Evolutionary conservation across 371 early-diverging fungal genomes (phyloP), one percentile per base, ranked within the genome.

Genomic region (Dichotomocladium elegans): DNA sequence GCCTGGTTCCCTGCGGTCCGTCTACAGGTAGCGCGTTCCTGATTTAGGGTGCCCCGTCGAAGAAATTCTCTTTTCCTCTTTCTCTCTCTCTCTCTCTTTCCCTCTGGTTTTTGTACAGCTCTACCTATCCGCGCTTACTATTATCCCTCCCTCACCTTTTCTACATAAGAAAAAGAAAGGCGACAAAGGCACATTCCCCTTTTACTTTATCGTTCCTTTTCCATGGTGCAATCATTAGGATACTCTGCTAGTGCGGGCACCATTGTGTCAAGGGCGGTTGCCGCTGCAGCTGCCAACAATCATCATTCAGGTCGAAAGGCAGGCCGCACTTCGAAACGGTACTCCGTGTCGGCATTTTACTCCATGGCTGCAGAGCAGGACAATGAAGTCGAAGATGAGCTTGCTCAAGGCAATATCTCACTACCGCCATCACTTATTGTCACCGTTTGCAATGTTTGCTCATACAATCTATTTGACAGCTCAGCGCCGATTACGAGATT

Each of bases 361-460:
- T 94, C 96, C 4, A 94, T 94, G 84, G 95, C 92, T 14, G 91
- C 94, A n/a, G 95, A 94, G 65, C 91, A 94, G 62, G 96, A 96
- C 59, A 88, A 83, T 47, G 95, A 93, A 63, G 92, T 95, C 10
- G 92, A 94, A 64, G 96, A 96, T 79, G 96, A 95, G 57, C 84
- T 96, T 30, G 91, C 95, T 27, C 66, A 68, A 57, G 76, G 76
- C 67, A 61, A 55, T n/a, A n/a, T n/a, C n/a, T n/a, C n/a, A n/a
- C n/a, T n/a, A n/a, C n/a, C n/a, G n/a, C n/a, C n/a, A n/a, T n/a
- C n/a, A n/a, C n/a, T n/a, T n/a, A n/a, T n/a, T n/a, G n/a, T n/a
- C n/a, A n/a, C n/a, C n/a, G n/a, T n/a, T n/a, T n/a, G n/a, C n/a
- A n/a, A n/a, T n/a, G 6, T 12, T 37, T 25, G 21, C 37, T 15